Percentiles rank a stretch among this genome's conserved stretches.
These are phyloP conservation scores for Kodamaea sp. DNA, from an alignment of 1,139 yeast genomes.

Conservation along the genomic window DNA sequence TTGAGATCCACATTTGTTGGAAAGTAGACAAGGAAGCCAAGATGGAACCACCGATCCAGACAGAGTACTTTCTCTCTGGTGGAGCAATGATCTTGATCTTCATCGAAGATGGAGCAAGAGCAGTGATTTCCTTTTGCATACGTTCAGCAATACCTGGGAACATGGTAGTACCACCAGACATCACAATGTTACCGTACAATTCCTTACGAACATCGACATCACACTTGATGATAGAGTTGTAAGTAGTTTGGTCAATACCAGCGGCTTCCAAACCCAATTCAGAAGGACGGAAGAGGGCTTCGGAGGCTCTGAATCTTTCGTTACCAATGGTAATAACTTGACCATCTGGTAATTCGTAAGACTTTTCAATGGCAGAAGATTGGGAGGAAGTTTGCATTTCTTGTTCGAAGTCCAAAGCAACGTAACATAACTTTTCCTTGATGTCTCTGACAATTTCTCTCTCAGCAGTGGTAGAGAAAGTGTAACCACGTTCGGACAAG, in stretches of 20 bases:
- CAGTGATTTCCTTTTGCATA: conserved; percentile 99
- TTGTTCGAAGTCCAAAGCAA: conserved; percentile 94
- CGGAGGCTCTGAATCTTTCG: conserved; percentile 99
- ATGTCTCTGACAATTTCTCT: conserved; percentile 99
- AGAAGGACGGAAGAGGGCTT: conserved; percentile 98
- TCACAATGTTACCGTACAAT: conserved; percentile 97
- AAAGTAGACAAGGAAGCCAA: conserved; percentile 97
- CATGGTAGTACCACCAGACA: conserved; percentile 99
- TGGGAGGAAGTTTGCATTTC: conserved; percentile 99
- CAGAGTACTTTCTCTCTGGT: conserved; percentile 99
- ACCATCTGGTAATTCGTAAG: conserved; percentile 99
- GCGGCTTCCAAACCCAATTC: conserved; percentile 97
- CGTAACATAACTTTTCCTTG: conserved; percentile 98
- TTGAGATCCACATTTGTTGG: conserved; percentile 99
- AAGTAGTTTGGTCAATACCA: conserved; percentile 99
- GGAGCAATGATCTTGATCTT: conserved; percentile 99
- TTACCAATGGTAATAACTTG: conserved; percentile 99
- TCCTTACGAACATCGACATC: conserved; percentile 99
- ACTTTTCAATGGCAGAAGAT: conserved; percentile 97
- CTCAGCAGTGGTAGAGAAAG: conserved; percentile 98
- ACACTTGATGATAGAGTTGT: conserved; percentile 99
- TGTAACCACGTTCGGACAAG: conserved; percentile 97
- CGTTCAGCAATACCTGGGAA: conserved; percentile 99
- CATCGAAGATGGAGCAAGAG: conserved; percentile 99
- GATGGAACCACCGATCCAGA: conserved; percentile 99